Percentiles rank a stretch among this genome's conserved stretches.
Evolutionary conservation across 2,329 filamentous ascomycete species (phyloP).

Genomic region (Ascochyta rabiei): DNA sequence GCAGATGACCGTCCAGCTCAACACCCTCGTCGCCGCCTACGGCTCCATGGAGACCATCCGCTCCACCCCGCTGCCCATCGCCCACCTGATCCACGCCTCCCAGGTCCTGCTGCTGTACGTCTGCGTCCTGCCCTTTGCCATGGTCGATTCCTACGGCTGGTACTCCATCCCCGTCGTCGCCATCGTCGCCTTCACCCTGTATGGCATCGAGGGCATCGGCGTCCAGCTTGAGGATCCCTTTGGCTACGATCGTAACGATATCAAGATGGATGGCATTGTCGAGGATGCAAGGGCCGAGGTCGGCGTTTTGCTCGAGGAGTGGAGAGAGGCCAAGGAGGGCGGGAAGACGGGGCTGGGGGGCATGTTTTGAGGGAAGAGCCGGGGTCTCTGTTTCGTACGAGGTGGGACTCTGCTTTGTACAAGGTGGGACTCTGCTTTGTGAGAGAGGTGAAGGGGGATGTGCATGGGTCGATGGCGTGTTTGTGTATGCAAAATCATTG

Average conservation of each 20-base stretch:
- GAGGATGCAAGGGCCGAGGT: constrained; percentile 66
- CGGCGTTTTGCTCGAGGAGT: constrained; percentile 63
- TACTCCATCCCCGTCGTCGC: constrained; percentile 65
- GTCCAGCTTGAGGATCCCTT: constrained; percentile 70
- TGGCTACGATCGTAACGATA: constrained; percentile 69
- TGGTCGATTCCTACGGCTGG: constrained; percentile 68
- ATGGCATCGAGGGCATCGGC: constrained; percentile 68
- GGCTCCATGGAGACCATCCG: constrained; percentile 70
- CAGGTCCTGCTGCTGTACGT: constrained; percentile 68
- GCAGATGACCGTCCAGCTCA: constrained; percentile 64
- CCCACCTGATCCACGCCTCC: constrained; percentile 68
- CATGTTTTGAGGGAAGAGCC: constrained; percentile 38
- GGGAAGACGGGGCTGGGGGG: constrained; percentile 35
- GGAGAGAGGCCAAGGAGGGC: constrained; percentile 52
- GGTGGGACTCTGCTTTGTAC: too few relatives aligned
- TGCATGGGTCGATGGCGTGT: too few relatives aligned
- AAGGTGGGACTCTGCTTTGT: too few relatives aligned
- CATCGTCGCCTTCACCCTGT: constrained; percentile 67
- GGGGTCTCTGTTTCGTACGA: too few relatives aligned
- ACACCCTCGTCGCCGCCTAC: constrained; percentile 63
- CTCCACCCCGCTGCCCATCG: constrained; percentile 67
- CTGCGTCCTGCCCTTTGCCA: constrained; percentile 66
- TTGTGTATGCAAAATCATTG: background rate
- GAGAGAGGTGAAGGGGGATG: too few relatives aligned
- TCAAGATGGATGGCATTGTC: constrained; percentile 70